Evolutionary conservation across 495 filamentous ascomycete species (phyloP).

Genomic region (Bacidia rubella): DNA sequence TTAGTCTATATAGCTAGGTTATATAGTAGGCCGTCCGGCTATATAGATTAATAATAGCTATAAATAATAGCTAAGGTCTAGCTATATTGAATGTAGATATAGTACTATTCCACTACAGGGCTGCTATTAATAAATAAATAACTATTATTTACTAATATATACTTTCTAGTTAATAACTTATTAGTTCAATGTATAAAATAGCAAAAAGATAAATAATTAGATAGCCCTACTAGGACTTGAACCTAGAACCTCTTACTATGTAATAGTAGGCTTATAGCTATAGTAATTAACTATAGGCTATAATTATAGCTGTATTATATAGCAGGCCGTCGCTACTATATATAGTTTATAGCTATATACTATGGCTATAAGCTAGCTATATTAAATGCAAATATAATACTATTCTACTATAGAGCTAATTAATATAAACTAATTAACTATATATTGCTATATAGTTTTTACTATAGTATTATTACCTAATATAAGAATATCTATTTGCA

Average conservation of each 20-base stretch:
- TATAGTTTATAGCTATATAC: background rate
- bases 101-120: background rate
- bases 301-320: background rate
- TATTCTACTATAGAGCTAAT: background rate
- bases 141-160: no score
- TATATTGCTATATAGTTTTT: no score
- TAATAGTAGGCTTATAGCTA: no score
- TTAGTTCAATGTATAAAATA: no score
- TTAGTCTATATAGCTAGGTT: background rate
- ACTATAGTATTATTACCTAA: constrained; percentile 1
- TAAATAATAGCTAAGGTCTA: background rate
- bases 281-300: background rate
- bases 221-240: no score
- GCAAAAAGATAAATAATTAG: no score
- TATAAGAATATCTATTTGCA: background rate
- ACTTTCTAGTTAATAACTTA: no score
- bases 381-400: background rate
- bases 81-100: background rate
- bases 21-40: background rate
- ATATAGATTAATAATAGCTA: background rate
- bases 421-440: background rate
- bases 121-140: background rate
- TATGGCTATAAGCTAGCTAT: background rate
- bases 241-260: no score
- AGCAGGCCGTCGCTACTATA: background rate